phyloP scores from a whole-genome alignment of 345 rosid species.

The Hevea brasiliensis region DNA sequence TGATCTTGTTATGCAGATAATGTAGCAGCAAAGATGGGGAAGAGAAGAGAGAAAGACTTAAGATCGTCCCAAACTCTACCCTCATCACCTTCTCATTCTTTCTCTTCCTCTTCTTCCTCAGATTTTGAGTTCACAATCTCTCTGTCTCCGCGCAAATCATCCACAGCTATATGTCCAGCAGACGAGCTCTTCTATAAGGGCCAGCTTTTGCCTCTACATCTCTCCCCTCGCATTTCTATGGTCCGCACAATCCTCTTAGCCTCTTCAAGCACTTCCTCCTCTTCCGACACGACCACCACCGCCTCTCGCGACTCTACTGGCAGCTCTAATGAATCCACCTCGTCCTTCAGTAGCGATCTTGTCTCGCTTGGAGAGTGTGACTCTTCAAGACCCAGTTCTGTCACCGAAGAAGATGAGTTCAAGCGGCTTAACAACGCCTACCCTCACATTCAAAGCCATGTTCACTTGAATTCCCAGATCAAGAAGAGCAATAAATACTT shows the following conservation, averaged over 20 bases:
- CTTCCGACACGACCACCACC: constrained; percentile 55
- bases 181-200: constrained; percentile 99
- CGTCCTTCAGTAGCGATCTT: constrained; percentile 55
- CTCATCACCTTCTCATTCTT: constrained; percentile 74
- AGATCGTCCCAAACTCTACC: constrained; percentile 60
- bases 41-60: constrained; percentile 33
- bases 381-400: constrained; percentile 89
- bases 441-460: not conserved
- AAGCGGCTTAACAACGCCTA: constrained; percentile 26
- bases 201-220: constrained; percentile 91
- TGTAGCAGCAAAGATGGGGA: constrained; percentile 31
- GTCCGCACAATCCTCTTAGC: constrained; percentile 83
- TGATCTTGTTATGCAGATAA: not conserved
- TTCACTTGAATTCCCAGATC: constrained; percentile 25
- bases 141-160: constrained; percentile 70
- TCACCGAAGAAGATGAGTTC: constrained; percentile 67
- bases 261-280: constrained; percentile 70
- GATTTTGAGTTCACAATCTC: constrained; percentile 90
- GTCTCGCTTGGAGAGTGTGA: constrained; percentile 49
- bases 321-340: constrained; percentile 61
- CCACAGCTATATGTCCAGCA: constrained; percentile 73
- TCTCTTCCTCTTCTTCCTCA: constrained; percentile 68
- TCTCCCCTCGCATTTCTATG: constrained; percentile 87
- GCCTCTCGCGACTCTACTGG: constrained; percentile 92
- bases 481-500: constrained; percentile 55